Evolutionary conservation across 768 basidiomycete genomes (phyloP).

Genomic region (Amanita subjunquillea): DNA sequence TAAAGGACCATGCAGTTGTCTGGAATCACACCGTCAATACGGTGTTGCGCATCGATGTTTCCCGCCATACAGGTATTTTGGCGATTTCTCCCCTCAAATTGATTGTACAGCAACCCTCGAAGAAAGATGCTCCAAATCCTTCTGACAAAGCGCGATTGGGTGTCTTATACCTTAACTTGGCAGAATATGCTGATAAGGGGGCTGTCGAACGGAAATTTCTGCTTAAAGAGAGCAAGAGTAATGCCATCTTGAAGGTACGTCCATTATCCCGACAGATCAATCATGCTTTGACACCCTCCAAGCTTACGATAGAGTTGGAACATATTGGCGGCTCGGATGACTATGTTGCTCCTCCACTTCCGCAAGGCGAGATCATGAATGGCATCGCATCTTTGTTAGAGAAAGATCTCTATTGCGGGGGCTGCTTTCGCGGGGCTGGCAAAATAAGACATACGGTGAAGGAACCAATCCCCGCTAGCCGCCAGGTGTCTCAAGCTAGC

Average conservation of each 20-base stretch:
- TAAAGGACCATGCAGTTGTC: constrained; percentile 53
- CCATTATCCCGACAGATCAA: background rate
- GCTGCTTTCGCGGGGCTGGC: constrained; percentile 17
- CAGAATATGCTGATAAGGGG: constrained; percentile 61
- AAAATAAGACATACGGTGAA: constrained; percentile 4
- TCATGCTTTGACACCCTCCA: background rate
- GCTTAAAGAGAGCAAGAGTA: constrained; percentile 64
- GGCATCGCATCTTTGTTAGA: constrained; percentile 56
- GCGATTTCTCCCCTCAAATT: constrained; percentile 57
- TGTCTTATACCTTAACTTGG: constrained; percentile 57
- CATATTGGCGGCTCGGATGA: constrained; percentile 40
- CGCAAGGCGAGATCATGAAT: constrained; percentile 62
- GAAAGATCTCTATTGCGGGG: constrained; percentile 41
- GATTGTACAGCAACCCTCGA: constrained; percentile 49
- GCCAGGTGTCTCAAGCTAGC: background rate
- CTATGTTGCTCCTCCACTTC: constrained; percentile 58
- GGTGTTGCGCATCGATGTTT: constrained; percentile 48
- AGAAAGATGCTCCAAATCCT: constrained; percentile 39
- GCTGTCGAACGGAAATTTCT: constrained; percentile 55
- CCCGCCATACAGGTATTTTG: constrained; percentile 40
- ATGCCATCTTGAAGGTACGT: constrained; percentile 64
- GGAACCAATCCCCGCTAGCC: background rate
- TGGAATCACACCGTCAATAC: constrained; percentile 54
- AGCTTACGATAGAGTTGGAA: constrained; percentile 52
- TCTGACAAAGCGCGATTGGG: constrained; percentile 56